Base-by-base conservation (phyloP, 192 early-diverging fungal genomes). In the Glomus cerebriforme region DNA sequence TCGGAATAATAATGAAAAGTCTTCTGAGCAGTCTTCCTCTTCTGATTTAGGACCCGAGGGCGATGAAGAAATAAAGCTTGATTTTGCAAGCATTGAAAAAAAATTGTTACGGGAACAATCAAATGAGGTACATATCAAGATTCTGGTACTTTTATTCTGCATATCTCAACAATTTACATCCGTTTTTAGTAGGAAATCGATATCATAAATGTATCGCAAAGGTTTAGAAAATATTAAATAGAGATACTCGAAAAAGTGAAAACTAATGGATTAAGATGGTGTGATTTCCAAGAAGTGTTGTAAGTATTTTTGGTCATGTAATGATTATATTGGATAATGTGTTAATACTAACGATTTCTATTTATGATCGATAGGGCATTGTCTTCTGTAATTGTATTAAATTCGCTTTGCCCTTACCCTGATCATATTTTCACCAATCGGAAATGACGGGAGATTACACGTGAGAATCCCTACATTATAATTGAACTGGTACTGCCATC, bases 151-250 rank as follows among this genome's bases (percentile, higher is more conserved):
- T 74, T 80, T 64, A 80, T 35, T 80, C 71, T 60, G 59, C 71
- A 73, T 26, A 17, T 74, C 37, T 74, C 60, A 31, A 67, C 65
- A 67, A 17, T 67, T 67, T 67, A 17, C 65, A 34, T 39, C 10
- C 34, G 12, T 73, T 80, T 47, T 80, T 66, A 80, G 79, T 80
- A 39, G 62, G 12, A 66, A n/a, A n/a, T 80, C 24, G 72, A 24
- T 54, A 59, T 9, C 34, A 43, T 80, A 13, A 80, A 80, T 75
- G 35, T 80, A 43, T 59, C 62, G 26, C 6, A 75, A 75, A 75
- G 37, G 47, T 80, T 80, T 54, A 35, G 73, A 39, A 32, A 60
- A 54, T 80, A 80, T 80, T 73, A 80, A 37, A 59, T 45, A 80
- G 72, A 80, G 22, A 15, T 65, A 60, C 37, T 80, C n/a, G 37